A percentile compares a stretch with the other conserved stretches of the same genome.
phyloP scores from a whole-genome alignment of 2,329 filamentous ascomycete species.

The Verticillium klebahnii region DNA sequence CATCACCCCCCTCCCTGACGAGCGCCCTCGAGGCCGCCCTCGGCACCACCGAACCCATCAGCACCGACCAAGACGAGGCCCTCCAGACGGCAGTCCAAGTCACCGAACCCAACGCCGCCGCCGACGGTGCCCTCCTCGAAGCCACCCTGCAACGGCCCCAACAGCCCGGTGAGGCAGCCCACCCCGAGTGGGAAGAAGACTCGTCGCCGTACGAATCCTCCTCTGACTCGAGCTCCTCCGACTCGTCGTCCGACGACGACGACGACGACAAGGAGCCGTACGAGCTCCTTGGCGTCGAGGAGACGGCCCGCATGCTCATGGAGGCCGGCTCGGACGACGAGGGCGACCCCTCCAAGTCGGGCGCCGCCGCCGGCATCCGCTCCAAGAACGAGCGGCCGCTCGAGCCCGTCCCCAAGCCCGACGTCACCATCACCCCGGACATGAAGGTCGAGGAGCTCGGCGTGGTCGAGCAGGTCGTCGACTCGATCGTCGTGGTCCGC shows the following conservation, averaged over 20 bases:
- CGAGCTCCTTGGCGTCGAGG: constrained; percentile 72
- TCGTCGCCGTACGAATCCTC: constrained; percentile 73
- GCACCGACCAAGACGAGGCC: neutral
- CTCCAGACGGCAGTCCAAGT: neutral
- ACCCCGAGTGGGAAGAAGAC: constrained; percentile 81
- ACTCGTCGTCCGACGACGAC: constrained; percentile 55
- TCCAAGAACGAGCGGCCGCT: constrained; percentile 78
- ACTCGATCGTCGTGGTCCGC: constrained; percentile 73
- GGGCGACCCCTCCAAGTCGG: constrained; percentile 53
- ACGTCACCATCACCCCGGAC: constrained; percentile 70
- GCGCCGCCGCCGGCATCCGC: constrained; percentile 43
- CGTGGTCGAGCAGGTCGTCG: constrained; percentile 69
- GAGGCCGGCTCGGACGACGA: constrained; percentile 74
- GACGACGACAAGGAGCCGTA: constrained; percentile 60
- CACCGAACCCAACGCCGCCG: constrained; percentile 2
- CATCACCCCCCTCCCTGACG: constrained; percentile 32
- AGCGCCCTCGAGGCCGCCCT: constrained; percentile 39
- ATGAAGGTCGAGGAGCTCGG: constrained; percentile 77
- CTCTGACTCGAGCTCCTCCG: constrained; percentile 52
- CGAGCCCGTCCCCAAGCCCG: constrained; percentile 64
- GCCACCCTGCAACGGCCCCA: neutral
- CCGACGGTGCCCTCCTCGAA: neutral
- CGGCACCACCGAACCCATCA: constrained; percentile 25
- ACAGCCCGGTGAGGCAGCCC: constrained; percentile 30
- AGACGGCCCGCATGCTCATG: constrained; percentile 83